Evolutionary conservation across 805 yeast species (phyloP), one percentile per base, ranked within the genome.

Genomic region (Lachancea mirantina): DNA sequence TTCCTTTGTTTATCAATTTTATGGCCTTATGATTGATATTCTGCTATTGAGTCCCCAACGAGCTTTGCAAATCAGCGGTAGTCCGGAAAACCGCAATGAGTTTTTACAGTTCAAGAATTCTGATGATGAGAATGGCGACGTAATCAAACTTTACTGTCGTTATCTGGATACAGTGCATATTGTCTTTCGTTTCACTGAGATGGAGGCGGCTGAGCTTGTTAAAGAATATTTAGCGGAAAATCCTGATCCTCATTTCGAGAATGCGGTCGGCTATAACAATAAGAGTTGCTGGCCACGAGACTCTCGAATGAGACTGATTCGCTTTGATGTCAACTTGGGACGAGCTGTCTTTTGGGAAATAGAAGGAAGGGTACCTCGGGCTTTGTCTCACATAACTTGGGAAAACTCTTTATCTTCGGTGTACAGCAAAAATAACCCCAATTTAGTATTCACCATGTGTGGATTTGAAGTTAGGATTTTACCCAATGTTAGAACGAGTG

Each of bases 251-350:
- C 84, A 88, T 50, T 84, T 83, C 56, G 95, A 83, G 48, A 82
- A 79, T 45, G 77, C 79, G 5, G 75, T 82, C 21, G 94, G 94
- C 0, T 89, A 87, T 56, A 83, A 82, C 49, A 89, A 85, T 45
- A 81, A 82, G 45, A 76, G 77, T 31, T 87, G 96, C 52, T 92
- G 99, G 99, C 96, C 98, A 3, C 64, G 83, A 27, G 97, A 92
- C 52, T 65, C 78, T 14, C 72, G 96, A 38, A 92, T 92, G 97
- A 73, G 85, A 43, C 60, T 92, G 30, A 78, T 88, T 76, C 68
- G 96, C 26, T 80, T 78, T 38, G 98, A 92, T 60, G 96, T 89
- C 4, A 83, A 85, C 44, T 65, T 92, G 5, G 98, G 97, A 2
- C 66, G 92, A 36, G 96, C 97, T 1, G 81, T 78, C 0, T 84